Evolutionary conservation across 805 yeast genomes (phyloP).

Genomic region (Cyberlindnera maclurae): DNA sequence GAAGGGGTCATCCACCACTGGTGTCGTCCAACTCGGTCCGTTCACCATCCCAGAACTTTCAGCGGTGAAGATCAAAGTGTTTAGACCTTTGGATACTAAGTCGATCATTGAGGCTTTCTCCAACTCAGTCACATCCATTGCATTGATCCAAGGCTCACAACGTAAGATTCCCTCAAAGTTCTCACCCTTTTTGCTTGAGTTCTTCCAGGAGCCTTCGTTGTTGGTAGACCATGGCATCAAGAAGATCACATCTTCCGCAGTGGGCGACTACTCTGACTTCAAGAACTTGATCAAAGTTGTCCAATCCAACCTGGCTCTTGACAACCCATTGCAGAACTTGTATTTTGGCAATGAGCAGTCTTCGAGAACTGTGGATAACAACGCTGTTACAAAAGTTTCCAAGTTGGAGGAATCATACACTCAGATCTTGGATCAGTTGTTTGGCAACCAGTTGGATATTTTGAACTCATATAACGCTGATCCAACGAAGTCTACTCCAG

Average conservation of each 20-base stretch:
- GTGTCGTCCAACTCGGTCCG: constrained; percentile 34
- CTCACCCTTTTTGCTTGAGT: constrained; percentile 70
- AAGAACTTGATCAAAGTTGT: constrained; percentile 25
- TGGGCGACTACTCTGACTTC: constrained; percentile 24
- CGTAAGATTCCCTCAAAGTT: constrained; percentile 33
- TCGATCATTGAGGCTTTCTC: constrained; percentile 37
- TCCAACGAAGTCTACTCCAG: constrained; percentile 59
- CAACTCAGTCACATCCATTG: constrained; percentile 43
- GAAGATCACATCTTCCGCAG: constrained; percentile 51
- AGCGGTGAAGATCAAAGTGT: constrained; percentile 63
- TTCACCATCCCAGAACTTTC: constrained; percentile 12
- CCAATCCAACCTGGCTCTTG: constrained; percentile 43
- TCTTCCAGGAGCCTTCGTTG: constrained; percentile 49
- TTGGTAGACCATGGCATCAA: constrained; percentile 40
- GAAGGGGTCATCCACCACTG: constrained; percentile 41
- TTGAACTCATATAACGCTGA: constrained; percentile 48
- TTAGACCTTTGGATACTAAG: constrained; percentile 42
- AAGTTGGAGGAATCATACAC: constrained; percentile 69
- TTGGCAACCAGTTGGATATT: constrained; percentile 45
- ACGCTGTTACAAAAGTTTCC: constrained; percentile 34
- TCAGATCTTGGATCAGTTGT: constrained; percentile 66
- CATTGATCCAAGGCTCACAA: constrained; percentile 54
- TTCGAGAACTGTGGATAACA: constrained; percentile 9
- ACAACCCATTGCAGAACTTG: constrained; percentile 54
- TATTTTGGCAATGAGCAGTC: constrained; percentile 41